Percentiles rank a stretch among this genome's conserved stretches.
Conservation (phyloP, 257 asterid species). For the Ballota nigra region DNA sequence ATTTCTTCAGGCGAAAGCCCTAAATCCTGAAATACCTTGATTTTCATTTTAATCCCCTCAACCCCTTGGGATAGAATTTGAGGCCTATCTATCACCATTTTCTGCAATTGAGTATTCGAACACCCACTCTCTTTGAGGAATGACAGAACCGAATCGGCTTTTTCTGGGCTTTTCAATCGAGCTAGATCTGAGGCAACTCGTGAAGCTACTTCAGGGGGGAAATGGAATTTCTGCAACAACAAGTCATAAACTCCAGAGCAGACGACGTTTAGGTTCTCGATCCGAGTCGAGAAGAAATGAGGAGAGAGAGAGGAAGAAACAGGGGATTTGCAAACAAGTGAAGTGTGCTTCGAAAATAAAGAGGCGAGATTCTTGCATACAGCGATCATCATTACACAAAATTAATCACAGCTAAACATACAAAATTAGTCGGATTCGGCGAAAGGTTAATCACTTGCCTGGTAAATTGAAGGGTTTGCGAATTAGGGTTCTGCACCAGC, state of each 20-base stretch:
- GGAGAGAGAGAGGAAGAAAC: not conserved
- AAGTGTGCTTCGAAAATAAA: not conserved
- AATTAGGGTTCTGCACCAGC: not conserved
- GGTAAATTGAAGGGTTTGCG: not conserved
- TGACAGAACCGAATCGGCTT: slow-evolving; percentile 4
- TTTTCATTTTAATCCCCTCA: slow-evolving; percentile 17
- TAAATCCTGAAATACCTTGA: slow-evolving; percentile 26
- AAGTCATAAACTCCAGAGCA: not conserved
- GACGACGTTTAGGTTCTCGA: not conserved
- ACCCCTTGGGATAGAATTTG: not conserved
- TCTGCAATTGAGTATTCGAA: not conserved
- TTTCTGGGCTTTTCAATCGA: not conserved
- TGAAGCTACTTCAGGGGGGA: slow-evolving; percentile 22
- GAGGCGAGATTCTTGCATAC: not conserved
- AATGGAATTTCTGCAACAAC: not conserved
- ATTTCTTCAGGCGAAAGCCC: not conserved
- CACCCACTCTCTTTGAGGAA: slow-evolving; percentile 10
- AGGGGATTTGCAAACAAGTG: not conserved
- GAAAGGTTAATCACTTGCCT: not conserved
- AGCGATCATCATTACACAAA: not conserved
- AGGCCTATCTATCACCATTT: not conserved
- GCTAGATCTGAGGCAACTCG: slow-evolving; percentile 18
- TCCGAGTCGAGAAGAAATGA: not conserved
- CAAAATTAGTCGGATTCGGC: not conserved
- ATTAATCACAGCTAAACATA: not conserved